These are phyloP conservation scores for Persicaria maculosa DNA, from an alignment of 148 eudicot genomes.

Conservation along the genomic window DNA sequence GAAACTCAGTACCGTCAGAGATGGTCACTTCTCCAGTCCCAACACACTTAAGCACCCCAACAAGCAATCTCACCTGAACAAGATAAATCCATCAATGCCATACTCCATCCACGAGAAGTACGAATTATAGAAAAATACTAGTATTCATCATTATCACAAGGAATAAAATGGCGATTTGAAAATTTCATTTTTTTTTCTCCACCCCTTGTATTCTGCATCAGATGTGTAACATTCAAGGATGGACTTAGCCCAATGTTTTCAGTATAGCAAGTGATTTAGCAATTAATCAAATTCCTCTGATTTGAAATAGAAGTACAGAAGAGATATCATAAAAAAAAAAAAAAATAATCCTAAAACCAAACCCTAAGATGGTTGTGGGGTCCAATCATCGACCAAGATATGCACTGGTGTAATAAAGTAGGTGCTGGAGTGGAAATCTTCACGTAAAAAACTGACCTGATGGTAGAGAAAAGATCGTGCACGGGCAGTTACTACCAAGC, in stretches of 20 bases:
- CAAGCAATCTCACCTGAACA: constrained; percentile 81
- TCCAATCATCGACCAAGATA: too few relatives aligned
- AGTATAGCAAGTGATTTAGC: too few relatives aligned
- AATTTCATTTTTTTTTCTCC: too few relatives aligned
- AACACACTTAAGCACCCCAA: constrained; percentile 79
- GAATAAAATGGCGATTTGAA: too few relatives aligned
- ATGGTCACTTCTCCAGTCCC: constrained; percentile 72
- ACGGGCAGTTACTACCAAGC: constrained; percentile 78
- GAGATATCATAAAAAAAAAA: background rate
- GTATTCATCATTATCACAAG: too few relatives aligned
- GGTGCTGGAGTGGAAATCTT: background rate
- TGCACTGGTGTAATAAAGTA: too few relatives aligned
- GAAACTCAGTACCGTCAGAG: constrained; percentile 49
- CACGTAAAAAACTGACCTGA: constrained; percentile 44
- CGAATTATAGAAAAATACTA: too few relatives aligned
- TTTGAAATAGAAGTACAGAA: background rate
- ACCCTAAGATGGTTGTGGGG: too few relatives aligned
- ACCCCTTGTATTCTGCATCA: too few relatives aligned
- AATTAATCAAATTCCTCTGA: too few relatives aligned
- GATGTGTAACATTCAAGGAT: too few relatives aligned
- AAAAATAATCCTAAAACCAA: background rate
- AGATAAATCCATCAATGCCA: background rate
- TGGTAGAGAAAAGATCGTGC: constrained; percentile 93
- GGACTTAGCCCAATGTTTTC: too few relatives aligned
- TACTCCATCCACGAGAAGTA: background rate